A percentile compares a stretch with the other conserved stretches of the same genome.
Evolutionary conservation across 495 filamentous ascomycete genomes (phyloP).

Genomic region (Neurospora sp.): DNA sequence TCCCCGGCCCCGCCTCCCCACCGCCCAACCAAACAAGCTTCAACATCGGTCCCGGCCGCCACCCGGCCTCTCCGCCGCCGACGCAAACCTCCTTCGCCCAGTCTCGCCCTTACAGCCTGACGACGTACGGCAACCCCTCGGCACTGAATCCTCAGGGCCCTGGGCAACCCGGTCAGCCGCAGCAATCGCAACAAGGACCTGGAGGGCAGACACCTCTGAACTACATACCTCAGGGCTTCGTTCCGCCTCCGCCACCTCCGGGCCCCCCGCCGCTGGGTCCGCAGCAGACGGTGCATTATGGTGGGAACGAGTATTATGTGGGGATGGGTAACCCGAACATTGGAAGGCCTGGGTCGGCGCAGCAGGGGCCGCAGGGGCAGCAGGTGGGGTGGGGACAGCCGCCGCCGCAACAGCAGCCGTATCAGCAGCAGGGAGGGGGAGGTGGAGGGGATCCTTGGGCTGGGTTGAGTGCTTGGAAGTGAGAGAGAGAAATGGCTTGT

Average conservation of each 20-base stretch:
- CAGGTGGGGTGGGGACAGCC: slow-evolving; percentile 4
- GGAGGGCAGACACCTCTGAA: no score
- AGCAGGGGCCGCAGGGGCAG: slow-evolving; percentile 5
- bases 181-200: slow-evolving; percentile 17
- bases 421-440: slow-evolving; percentile 27
- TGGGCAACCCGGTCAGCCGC: slow-evolving; percentile 11
- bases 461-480: slow-evolving; percentile 81
- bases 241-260: slow-evolving; percentile 84
- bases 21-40: slow-evolving; percentile 37
- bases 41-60: slow-evolving; percentile 31
- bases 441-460: slow-evolving; percentile 66
- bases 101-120: slow-evolving; percentile 17
- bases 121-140: slow-evolving; percentile 37
- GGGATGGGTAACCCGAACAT: slow-evolving; percentile 4
- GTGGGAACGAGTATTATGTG: slow-evolving; percentile 26
- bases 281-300: slow-evolving; percentile 51
- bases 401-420: slow-evolving; percentile 28
- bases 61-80: slow-evolving; percentile 44
- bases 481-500: slow-evolving; percentile 5
- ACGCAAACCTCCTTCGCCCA: slow-evolving; percentile 37
- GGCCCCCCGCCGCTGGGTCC: slow-evolving; percentile 66
- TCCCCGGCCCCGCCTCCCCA: slow-evolving; percentile 38
- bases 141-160: slow-evolving; percentile 10
- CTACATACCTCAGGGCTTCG: slow-evolving; percentile 69
- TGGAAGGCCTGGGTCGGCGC: slow-evolving; percentile 10